Conservation (phyloP, 2,329 filamentous ascomycete genomes). For the Ophiostoma tasmaniense region DNA sequence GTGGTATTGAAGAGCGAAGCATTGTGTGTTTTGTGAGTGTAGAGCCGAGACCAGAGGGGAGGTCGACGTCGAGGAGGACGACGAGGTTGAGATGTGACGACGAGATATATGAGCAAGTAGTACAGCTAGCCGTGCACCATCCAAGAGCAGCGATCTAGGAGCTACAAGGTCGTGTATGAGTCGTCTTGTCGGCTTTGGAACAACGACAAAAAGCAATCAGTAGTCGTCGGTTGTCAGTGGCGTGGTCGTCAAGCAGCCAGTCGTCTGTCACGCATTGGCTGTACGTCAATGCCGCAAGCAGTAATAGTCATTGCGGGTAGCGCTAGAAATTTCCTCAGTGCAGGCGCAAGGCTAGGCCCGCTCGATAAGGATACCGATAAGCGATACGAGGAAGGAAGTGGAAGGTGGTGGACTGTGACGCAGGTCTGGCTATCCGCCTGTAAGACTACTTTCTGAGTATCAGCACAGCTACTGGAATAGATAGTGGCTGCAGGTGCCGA, state of each 20-base stretch:
- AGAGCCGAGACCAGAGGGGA: not conserved
- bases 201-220: not conserved
- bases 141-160: not conserved
- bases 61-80: not conserved
- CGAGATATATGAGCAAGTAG: not conserved
- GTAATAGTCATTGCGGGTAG: conserved; percentile 1
- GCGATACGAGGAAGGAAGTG: not conserved
- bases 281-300: not conserved
- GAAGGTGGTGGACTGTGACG: not conserved
- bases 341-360: conserved; percentile 3
- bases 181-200: not conserved
- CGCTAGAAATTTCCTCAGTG: conserved; percentile 15
- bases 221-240: too few species aligned
- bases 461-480: too few species aligned
- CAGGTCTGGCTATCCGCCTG: not conserved
- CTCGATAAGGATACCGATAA: conserved; percentile 14
- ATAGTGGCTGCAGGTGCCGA: not conserved
- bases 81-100: not conserved
- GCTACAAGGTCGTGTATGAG: not conserved
- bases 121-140: not conserved
- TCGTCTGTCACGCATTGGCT: not conserved
- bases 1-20: conserved; percentile 18
- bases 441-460: too few species aligned
- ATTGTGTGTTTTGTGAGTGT: conserved; percentile 9
- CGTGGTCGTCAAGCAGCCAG: not conserved